A percentile compares a stretch with the other conserved stretches of the same genome.
phyloP scores from a whole-genome alignment of 768 basidiomycete species.

The Macrocybe gigantea region DNA sequence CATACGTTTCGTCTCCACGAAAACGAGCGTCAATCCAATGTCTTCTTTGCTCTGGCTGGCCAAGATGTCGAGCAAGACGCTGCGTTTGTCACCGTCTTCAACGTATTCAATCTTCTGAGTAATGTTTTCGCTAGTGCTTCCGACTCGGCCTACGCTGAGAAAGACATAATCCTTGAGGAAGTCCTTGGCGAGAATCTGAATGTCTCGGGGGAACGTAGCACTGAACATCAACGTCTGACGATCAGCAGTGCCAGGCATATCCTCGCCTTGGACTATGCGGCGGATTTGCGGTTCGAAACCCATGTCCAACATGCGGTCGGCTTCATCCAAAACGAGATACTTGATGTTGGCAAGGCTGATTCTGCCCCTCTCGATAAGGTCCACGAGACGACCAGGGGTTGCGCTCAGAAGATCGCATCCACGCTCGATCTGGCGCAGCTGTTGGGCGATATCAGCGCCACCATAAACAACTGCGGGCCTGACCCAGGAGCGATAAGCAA shows the following conservation, averaged over 20 bases:
- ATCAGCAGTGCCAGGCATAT: constrained; percentile 90
- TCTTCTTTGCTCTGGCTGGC: constrained; percentile 62
- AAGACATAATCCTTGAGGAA: constrained; percentile 99
- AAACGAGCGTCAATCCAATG: constrained; percentile 83
- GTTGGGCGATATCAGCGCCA: constrained; percentile 95
- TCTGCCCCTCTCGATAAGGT: constrained; percentile 95
- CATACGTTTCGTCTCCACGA: constrained; percentile 99
- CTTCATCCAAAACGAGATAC: constrained; percentile 98
- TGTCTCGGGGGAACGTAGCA: constrained; percentile 98
- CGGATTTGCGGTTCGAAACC: constrained; percentile 99
- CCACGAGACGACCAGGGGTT: constrained; percentile 96
- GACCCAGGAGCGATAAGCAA: constrained; percentile 99
- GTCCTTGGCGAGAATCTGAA: constrained; percentile 93
- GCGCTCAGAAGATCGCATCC: constrained; percentile 97
- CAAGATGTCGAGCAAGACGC: constrained; percentile 91
- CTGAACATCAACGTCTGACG: constrained; percentile 99
- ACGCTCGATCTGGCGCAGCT: constrained; percentile 90
- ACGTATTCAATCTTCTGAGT: constrained; percentile 99
- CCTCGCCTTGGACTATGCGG: constrained; percentile 94
- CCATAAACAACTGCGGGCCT: constrained; percentile 98
- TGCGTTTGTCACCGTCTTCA: constrained; percentile 95
- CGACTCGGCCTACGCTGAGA: constrained; percentile 97
- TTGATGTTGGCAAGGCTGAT: constrained; percentile 96
- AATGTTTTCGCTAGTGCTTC: constrained; percentile 98
- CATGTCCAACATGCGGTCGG: constrained; percentile 99